Conservation (phyloP, 495 filamentous ascomycete species). For the Collariella sp. region DNA sequence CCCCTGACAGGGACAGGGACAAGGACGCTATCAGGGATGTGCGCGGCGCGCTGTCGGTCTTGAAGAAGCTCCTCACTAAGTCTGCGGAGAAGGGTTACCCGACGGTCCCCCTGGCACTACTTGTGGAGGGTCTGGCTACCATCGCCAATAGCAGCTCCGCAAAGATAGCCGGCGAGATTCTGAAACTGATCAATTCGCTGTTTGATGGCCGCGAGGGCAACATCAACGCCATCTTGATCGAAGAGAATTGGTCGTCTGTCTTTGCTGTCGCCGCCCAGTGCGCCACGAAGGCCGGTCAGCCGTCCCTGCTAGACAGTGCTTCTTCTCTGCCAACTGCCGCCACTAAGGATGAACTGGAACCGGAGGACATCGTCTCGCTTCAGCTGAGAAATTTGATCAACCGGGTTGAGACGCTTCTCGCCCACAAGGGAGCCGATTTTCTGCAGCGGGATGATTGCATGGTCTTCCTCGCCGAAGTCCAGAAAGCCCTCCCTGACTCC, state of each 20-base stretch:
- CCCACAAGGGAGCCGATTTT: slow-evolving; percentile 33
- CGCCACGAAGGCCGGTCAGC: slow-evolving; percentile 30
- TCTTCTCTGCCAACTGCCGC: slow-evolving; percentile 3
- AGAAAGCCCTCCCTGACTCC: slow-evolving; percentile 48
- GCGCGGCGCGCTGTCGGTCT: slow-evolving; percentile 58
- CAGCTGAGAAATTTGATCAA: slow-evolving; percentile 31
- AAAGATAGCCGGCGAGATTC: slow-evolving; percentile 44
- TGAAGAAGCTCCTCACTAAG: slow-evolving; percentile 56
- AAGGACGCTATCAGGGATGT: slow-evolving; percentile 42
- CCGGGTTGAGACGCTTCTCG: slow-evolving; percentile 38
- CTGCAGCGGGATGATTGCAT: slow-evolving; percentile 55
- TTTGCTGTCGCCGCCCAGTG: slow-evolving; percentile 40
- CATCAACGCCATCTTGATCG: slow-evolving; percentile 38
- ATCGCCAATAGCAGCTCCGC: slow-evolving; percentile 47
- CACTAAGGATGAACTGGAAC: slow-evolving; percentile 17
- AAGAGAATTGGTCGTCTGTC: slow-evolving; percentile 47
- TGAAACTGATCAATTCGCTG: slow-evolving; percentile 45
- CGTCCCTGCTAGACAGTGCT: slow-evolving; percentile 9
- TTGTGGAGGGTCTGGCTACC: slow-evolving; percentile 51
- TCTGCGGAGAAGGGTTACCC: slow-evolving; percentile 56
- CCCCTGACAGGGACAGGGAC: slow-evolving; percentile 48
- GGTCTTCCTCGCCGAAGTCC: slow-evolving; percentile 57
- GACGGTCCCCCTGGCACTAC: slow-evolving; percentile 44
- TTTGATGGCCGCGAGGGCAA: slow-evolving; percentile 36
- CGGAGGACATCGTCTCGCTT: slow-evolving; percentile 30